Conservation (phyloP, 2,329 filamentous ascomycete species). For the Aspergillus floridensis region DNA sequence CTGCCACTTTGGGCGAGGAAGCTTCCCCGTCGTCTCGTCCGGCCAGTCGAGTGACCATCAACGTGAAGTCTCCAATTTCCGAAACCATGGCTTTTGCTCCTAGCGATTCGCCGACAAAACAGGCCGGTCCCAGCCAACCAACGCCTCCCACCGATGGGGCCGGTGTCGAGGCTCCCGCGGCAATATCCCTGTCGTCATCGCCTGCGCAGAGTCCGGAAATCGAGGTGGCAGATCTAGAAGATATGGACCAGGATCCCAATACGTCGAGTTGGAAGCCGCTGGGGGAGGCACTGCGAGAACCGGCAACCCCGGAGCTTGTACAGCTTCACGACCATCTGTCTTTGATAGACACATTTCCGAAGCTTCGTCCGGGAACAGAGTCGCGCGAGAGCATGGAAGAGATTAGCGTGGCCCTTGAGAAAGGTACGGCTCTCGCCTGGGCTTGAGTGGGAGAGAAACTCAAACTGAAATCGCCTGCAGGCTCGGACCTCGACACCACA, state of each 20-base stretch:
- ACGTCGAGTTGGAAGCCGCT: conserved; percentile 45
- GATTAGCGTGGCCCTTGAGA: conserved; percentile 35
- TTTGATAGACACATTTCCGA: conserved; percentile 40
- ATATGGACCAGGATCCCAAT: conserved; percentile 48
- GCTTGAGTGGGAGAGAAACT: not conserved
- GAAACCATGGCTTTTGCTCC: conserved; percentile 17
- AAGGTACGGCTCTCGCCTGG: conserved; percentile 27
- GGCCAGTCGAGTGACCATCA: conserved; percentile 49
- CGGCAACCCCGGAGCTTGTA: conserved; percentile 31
- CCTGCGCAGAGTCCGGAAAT: conserved; percentile 47
- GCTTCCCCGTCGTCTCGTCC: conserved; percentile 33
- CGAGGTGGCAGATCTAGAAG: conserved; percentile 50
- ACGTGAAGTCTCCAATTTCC: conserved; percentile 40
- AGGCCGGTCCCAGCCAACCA: conserved; percentile 15
- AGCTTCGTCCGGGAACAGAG: conserved; percentile 26
- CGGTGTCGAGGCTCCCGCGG: conserved; percentile 24
- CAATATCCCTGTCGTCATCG: conserved; percentile 45
- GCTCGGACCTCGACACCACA: conserved; percentile 28
- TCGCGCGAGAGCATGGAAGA: conserved; percentile 35
- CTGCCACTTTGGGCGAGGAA: conserved; percentile 30
- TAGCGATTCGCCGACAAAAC: conserved; percentile 15
- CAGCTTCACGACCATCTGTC: conserved; percentile 34
- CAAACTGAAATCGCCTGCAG: conserved; percentile 21
- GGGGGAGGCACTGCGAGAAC: conserved; percentile 34
- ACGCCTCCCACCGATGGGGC: conserved; percentile 16